These are phyloP conservation scores for Naganishia antarctica DNA, from an alignment of 768 basidiomycete genomes.

Conservation along the genomic window DNA sequence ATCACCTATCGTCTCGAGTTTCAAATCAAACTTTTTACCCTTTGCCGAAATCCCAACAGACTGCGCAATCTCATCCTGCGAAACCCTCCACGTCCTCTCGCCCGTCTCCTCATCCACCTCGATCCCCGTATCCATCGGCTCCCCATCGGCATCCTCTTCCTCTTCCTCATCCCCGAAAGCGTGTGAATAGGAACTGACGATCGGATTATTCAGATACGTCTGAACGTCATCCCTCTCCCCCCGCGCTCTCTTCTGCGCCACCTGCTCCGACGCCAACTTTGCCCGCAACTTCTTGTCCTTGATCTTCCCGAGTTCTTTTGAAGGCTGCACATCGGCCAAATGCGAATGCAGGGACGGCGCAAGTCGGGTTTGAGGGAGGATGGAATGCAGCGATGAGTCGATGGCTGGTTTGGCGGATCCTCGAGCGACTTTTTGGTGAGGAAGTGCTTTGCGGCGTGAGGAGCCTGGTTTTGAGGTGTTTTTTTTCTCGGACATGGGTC, in stretches of 20 bases:
- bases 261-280: slow-evolving; percentile 61
- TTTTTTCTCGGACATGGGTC: slow-evolving; percentile 44
- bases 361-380: slow-evolving; percentile 59
- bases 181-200: not conserved
- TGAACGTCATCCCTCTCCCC: slow-evolving; percentile 55
- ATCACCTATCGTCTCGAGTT: slow-evolving; percentile 67
- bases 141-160: slow-evolving; percentile 3
- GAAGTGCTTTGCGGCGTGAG: slow-evolving; percentile 50
- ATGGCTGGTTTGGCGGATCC: slow-evolving; percentile 44
- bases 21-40: slow-evolving; percentile 63
- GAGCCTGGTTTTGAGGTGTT: slow-evolving; percentile 33
- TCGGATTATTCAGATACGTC: slow-evolving; percentile 41
- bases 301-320: slow-evolving; percentile 55
- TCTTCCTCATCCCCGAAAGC: slow-evolving; percentile 15
- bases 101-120: slow-evolving; percentile 66
- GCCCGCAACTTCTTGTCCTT: slow-evolving; percentile 71
- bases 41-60: slow-evolving; percentile 43
- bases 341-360: slow-evolving; percentile 64
- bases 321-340: slow-evolving; percentile 24
- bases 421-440: slow-evolving; percentile 41
- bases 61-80: slow-evolving; percentile 68
- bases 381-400: slow-evolving; percentile 60
- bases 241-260: slow-evolving; percentile 50
- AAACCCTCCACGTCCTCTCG: slow-evolving; percentile 83
- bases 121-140: slow-evolving; percentile 53